Percentiles rank a stretch among this genome's conserved stretches.
Evolutionary conservation across 2,329 filamentous ascomycete genomes (phyloP).

Genomic region (Ophiostoma populinum): DNA sequence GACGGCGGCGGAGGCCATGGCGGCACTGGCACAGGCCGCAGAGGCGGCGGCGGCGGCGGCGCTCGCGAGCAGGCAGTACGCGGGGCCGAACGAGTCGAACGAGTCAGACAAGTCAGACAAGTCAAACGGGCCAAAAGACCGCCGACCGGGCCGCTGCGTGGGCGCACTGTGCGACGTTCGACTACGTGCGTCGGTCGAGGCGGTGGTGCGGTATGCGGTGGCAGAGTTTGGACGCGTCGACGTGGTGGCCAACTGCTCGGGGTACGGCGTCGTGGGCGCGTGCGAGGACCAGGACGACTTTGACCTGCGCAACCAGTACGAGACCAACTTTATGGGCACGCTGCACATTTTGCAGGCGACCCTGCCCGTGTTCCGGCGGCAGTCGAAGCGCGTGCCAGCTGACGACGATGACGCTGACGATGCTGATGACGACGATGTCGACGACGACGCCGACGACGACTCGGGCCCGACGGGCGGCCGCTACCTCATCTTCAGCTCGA

Average conservation of each 20-base stretch:
- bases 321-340: conserved; percentile 94
- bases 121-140: conserved; percentile 10
- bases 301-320: conserved; percentile 88
- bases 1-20: conserved; percentile 55
- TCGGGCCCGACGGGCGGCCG: conserved; percentile 40
- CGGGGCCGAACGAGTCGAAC: neutral
- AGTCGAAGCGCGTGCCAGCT: conserved; percentile 16
- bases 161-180: conserved; percentile 83
- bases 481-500: conserved; percentile 90
- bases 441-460: neutral
- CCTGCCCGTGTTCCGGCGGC: conserved; percentile 70
- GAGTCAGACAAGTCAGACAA: too few species aligned
- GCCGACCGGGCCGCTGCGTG: conserved; percentile 38
- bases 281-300: conserved; percentile 95
- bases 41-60: conserved; percentile 32
- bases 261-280: conserved; percentile 86
- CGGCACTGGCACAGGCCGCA: conserved; percentile 32
- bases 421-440: neutral
- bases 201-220: conserved; percentile 53
- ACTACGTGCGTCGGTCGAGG: conserved; percentile 56
- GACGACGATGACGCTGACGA: neutral
- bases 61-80: neutral
- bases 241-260: conserved; percentile 82
- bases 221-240: conserved; percentile 67
- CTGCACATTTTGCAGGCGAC: conserved; percentile 83